A percentile compares a stretch with the other conserved stretches of the same genome.
Conservation (phyloP, 306 rosid species). For the Prunus mume region DNA sequence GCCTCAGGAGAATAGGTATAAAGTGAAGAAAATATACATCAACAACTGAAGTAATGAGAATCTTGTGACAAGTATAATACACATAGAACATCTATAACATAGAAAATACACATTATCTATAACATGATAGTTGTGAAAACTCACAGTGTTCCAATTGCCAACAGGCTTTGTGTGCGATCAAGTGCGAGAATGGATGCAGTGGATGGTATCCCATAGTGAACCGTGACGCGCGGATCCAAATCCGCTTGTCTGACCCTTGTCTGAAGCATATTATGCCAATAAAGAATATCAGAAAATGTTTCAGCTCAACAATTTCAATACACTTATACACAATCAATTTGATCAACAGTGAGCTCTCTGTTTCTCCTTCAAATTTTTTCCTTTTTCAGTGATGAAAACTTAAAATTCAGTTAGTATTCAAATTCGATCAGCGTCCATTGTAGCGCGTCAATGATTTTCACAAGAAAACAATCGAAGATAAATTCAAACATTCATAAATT, state of each 20-base stretch:
- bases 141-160: constrained; percentile 81
- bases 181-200: constrained; percentile 77
- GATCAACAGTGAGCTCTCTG: background rate
- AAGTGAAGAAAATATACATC: too few relatives aligned
- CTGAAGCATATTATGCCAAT: constrained; percentile 30
- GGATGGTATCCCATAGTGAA: constrained; percentile 85
- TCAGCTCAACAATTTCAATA: constrained; percentile 5
- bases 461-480: background rate
- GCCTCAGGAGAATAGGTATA: background rate
- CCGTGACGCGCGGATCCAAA: constrained; percentile 51
- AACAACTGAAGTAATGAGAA: too few relatives aligned
- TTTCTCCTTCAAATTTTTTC: background rate
- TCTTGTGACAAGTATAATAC: background rate
- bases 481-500: background rate
- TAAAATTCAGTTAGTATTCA: background rate
- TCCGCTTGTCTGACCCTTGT: constrained; percentile 33
- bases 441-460: background rate
- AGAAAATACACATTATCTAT: background rate
- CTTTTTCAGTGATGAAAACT: background rate
- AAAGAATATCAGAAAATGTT: constrained; percentile 14
- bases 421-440: background rate
- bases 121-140: constrained; percentile 19
- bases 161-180: constrained; percentile 63
- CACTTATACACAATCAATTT: background rate
- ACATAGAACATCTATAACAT: background rate